Percentiles rank a stretch among this genome's conserved stretches.
phyloP scores from a whole-genome alignment of 768 basidiomycete species.

The Xerocomellus chrysenteron region DNA sequence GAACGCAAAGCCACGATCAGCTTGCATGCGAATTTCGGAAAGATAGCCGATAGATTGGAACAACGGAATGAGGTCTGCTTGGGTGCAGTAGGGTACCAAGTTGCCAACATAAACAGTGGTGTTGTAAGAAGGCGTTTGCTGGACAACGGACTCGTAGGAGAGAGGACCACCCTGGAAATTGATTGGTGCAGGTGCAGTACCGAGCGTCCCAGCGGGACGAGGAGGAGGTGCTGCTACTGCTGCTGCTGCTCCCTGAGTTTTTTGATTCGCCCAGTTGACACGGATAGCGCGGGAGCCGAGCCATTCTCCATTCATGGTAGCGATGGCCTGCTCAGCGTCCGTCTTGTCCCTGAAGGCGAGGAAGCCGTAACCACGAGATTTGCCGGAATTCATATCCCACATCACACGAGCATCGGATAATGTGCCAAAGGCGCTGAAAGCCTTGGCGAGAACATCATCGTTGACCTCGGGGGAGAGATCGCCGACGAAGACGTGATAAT shows the following conservation, averaged over 20 bases:
- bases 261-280: slow-evolving; percentile 99
- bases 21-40: slow-evolving; percentile 98
- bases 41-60: slow-evolving; percentile 99
- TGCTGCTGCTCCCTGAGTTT: slow-evolving; percentile 69
- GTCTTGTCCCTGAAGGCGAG: slow-evolving; percentile 98
- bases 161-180: slow-evolving; percentile 89
- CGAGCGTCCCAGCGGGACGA: slow-evolving; percentile 45
- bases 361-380: slow-evolving; percentile 97
- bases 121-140: slow-evolving; percentile 93
- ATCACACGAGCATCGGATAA: slow-evolving; percentile 98
- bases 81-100: slow-evolving; percentile 94
- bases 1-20: slow-evolving; percentile 98
- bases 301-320: slow-evolving; percentile 99
- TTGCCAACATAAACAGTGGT: slow-evolving; percentile 98
- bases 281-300: slow-evolving; percentile 96
- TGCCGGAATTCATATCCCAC: slow-evolving; percentile 99
- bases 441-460: slow-evolving; percentile 94
- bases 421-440: slow-evolving; percentile 95
- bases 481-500: slow-evolving; percentile 99
- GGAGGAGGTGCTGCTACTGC: slow-evolving; percentile 36
- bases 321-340: slow-evolving; percentile 98
- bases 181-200: slow-evolving; percentile 81
- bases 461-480: slow-evolving; percentile 99
- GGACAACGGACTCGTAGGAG: slow-evolving; percentile 89
- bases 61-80: slow-evolving; percentile 95